phyloP scores from a whole-genome alignment of 345 rosid species.

The Aurinia saxatilis region DNA sequence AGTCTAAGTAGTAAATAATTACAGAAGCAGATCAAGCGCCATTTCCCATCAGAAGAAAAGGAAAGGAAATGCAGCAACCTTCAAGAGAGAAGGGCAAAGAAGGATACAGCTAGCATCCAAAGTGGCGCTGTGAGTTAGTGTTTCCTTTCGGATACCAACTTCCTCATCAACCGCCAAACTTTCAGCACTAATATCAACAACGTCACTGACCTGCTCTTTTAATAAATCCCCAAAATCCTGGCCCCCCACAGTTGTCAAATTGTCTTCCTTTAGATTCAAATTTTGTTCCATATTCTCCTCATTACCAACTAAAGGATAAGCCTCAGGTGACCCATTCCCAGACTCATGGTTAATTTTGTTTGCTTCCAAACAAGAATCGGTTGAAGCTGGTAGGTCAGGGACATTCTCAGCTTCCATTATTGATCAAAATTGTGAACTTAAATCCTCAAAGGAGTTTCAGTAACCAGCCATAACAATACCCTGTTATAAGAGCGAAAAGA shows the following conservation, averaged over 20 bases:
- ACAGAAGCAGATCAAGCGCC: neutral
- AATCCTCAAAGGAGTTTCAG: slow-evolving; percentile 6
- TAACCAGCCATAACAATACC: neutral
- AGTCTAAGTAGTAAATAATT: neutral
- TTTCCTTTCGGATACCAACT: slow-evolving; percentile 17
- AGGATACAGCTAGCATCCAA: slow-evolving; percentile 62
- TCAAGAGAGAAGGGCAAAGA: slow-evolving; percentile 12
- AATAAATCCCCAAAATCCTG: slow-evolving; percentile 12
- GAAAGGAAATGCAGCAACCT: slow-evolving; percentile 2
- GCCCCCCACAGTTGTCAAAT: slow-evolving; percentile 26
- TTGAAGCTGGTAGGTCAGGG: slow-evolving; percentile 25
- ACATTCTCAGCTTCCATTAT: slow-evolving; percentile 45
- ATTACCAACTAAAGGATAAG: slow-evolving; percentile 17
- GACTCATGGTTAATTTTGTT: slow-evolving; percentile 32
- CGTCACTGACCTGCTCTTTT: slow-evolving; percentile 34
- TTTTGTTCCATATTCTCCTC: slow-evolving; percentile 18
- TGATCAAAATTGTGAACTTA: neutral
- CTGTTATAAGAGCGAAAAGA: slow-evolving; percentile 19
- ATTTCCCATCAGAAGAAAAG: neutral
- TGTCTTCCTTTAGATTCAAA: slow-evolving; percentile 22
- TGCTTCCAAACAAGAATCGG: slow-evolving; percentile 22
- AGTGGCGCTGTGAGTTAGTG: slow-evolving; percentile 14
- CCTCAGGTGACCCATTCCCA: slow-evolving; percentile 34
- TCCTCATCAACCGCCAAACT: slow-evolving; percentile 31
- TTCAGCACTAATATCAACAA: slow-evolving; percentile 31